Conservation (phyloP, 768 basidiomycete species). For the Rhizopogon vinicolor region DNA sequence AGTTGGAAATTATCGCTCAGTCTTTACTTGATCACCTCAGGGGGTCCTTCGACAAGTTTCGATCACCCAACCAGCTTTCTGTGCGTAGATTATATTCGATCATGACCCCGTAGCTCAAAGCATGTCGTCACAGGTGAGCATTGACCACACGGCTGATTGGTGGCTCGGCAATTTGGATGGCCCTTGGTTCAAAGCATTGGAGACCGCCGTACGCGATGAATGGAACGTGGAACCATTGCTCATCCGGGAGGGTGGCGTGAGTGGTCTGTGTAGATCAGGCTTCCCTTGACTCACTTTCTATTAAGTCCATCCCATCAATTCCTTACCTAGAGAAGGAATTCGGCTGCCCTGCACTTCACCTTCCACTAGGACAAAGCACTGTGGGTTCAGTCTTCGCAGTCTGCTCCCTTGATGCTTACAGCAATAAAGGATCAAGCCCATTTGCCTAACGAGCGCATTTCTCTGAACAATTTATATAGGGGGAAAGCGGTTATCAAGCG, state of each 20-base stretch:
- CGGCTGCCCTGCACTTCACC: conserved; percentile 81
- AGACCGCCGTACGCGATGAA: conserved; percentile 76
- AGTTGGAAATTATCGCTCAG: conserved; percentile 61
- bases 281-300: background rate
- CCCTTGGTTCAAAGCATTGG: conserved; percentile 83
- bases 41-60: conserved; percentile 50
- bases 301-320: conserved; percentile 87
- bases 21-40: conserved; percentile 57
- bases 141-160: conserved; percentile 89
- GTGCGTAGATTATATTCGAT: conserved; percentile 32
- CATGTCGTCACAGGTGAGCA: conserved; percentile 47
- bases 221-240: conserved; percentile 85
- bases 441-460: conserved; percentile 89
- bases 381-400: conserved; percentile 37
- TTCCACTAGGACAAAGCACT: conserved; percentile 91
- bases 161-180: conserved; percentile 90
- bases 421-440: conserved; percentile 77
- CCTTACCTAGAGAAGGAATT: conserved; percentile 94
- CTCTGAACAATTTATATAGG: conserved; percentile 72
- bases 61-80: conserved; percentile 68
- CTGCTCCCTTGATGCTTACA: background rate
- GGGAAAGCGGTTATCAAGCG: conserved; percentile 76
- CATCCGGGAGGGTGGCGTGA: conserved; percentile 90
- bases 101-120: background rate
- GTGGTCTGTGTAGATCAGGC: conserved; percentile 19